Conservation (phyloP, 306 rosid genomes). For the Senna siamea region DNA sequence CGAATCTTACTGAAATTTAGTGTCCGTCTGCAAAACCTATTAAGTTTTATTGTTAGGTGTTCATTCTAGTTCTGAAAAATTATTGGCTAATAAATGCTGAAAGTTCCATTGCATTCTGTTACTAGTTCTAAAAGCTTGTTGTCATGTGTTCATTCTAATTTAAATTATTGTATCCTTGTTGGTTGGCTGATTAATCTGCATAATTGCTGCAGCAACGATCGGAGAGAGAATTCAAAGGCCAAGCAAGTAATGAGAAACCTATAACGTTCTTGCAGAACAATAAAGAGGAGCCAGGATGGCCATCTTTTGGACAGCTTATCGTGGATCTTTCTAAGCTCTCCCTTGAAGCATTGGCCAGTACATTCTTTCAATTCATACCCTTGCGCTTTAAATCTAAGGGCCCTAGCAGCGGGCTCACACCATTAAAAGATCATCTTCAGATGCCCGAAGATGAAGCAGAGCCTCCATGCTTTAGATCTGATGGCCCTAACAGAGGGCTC, state of each 20-base stretch:
- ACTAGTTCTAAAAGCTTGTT: too few species aligned
- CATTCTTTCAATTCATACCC: constrained; percentile 59
- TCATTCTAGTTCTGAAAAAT: too few species aligned
- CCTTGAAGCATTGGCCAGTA: constrained; percentile 53
- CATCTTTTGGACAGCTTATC: constrained; percentile 79
- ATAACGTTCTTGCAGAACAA: constrained; percentile 47
- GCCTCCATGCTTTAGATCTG: constrained; percentile 55
- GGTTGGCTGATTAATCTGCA: constrained; percentile 36
- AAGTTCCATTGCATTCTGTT: too few species aligned
- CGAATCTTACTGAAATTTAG: too few species aligned
- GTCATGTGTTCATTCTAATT: constrained; percentile 13
- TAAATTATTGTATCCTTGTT: constrained; percentile 9
- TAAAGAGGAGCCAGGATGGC: constrained; percentile 96
- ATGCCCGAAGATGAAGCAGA: constrained; percentile 76
- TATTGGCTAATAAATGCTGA: background rate
- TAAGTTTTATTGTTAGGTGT: background rate
- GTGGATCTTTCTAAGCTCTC: constrained; percentile 76
- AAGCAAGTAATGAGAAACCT: constrained; percentile 52
- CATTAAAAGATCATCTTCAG: constrained; percentile 71
- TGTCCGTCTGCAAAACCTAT: background rate
- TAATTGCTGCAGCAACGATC: constrained; percentile 47
- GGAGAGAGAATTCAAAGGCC: constrained; percentile 56
- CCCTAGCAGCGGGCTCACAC: constrained; percentile 61
- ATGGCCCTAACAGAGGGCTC: constrained; percentile 50
- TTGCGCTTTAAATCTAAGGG: constrained; percentile 51